A percentile compares a stretch with the other conserved stretches of the same genome.
phyloP scores from a whole-genome alignment of 2,329 filamentous ascomycete genomes.

The Fusarium coffeatum region DNA sequence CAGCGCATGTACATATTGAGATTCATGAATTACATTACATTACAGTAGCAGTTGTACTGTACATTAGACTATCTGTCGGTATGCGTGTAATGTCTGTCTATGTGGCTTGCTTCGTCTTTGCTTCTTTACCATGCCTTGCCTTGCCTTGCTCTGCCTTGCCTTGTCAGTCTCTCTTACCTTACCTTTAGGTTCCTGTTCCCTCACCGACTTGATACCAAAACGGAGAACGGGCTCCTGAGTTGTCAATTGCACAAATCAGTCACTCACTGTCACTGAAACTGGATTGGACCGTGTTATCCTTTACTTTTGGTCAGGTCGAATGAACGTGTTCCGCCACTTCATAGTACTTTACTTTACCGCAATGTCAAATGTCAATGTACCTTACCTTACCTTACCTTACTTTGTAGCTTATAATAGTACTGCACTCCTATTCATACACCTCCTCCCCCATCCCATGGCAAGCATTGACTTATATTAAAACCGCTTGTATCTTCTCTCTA shows the following conservation, averaged over 20 bases:
- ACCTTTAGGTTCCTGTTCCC: conserved; percentile 26
- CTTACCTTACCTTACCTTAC: neutral
- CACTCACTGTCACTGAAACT: conserved; percentile 13
- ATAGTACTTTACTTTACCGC: neutral
- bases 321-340: conserved; percentile 36
- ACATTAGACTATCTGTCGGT: neutral
- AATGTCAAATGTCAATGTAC: neutral
- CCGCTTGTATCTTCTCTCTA: conserved; percentile 24
- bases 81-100: neutral
- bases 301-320: conserved; percentile 2
- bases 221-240: conserved; percentile 32
- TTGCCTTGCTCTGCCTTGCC: neutral
- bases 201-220: conserved; percentile 52
- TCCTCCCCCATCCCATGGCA: conserved; percentile 6
- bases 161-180: neutral
- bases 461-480: conserved; percentile 22
- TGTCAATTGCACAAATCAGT: conserved; percentile 37
- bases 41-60: neutral
- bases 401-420: conserved; percentile 4
- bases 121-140: conserved; percentile 10
- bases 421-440: neutral
- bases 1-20: neutral
- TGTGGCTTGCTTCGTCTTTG: conserved; percentile 31
- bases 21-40: neutral
- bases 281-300: conserved; percentile 5